Evolutionary conservation across 805 yeast genomes (phyloP), one percentile per base, ranked within the genome.

Genomic region (Lipomyces mesembrius): DNA sequence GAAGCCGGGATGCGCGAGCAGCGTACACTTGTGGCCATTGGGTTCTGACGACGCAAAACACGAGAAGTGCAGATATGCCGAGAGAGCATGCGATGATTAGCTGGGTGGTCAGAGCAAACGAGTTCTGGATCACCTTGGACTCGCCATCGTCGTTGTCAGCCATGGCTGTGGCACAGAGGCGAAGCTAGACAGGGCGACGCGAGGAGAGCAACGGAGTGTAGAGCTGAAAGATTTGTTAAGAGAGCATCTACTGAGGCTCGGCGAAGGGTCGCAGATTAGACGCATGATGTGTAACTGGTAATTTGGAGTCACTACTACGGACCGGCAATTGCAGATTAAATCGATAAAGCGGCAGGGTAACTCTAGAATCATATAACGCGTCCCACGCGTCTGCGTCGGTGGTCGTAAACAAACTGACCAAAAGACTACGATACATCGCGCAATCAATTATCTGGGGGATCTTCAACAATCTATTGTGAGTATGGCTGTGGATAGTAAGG

Each of bases 1-100:
- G 78, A 62, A 43, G 49, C 49, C 85, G 82, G 71, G 84, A 80
- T 69, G 85, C 81, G 71, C 97, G 84, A 11, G 97, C 95, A 68
- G 93, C 93, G 73, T 91, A 94, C 20, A 94, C 82, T 73, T 87
- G 88, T 34, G 97, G 96, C 81, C 91, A 89, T 61, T 85, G 83
- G 62, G 86, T 84, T 57, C 97, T 79, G 57, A 92, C 80, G 1
- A 90, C 70, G 52, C 96, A 87, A 74, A 94, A 94, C 1, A 86
- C 74, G 1, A 87, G 61, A 61, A 92, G 83, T 0, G 97, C 94
- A 32, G 84, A 76, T 1, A 84, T 64, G 0, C 98, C 99, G 29
- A 92, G 77, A 0, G 85, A 75, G 0, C 82, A 70, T 0, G 98
- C 96, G 39, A 93, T 84, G 11, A 84, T 78, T 8, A 91, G 79